A percentile compares a stretch with the other conserved stretches of the same genome.
Conservation (phyloP, 2,329 filamentous ascomycete genomes). For the Epicoccum sorghinum region DNA sequence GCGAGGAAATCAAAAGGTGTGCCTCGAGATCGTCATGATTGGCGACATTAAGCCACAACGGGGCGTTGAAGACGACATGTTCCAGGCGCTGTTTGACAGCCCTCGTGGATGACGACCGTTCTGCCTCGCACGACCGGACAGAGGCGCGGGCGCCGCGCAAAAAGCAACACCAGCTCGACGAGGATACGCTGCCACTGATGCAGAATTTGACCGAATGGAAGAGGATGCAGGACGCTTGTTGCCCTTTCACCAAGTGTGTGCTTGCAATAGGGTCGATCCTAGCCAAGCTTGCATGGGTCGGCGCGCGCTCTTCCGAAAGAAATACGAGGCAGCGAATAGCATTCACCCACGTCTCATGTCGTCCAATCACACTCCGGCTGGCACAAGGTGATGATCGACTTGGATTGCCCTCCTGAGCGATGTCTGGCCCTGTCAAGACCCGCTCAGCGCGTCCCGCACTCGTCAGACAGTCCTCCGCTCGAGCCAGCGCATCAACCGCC, state of each 20-base stretch:
- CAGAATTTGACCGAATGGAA: conserved; percentile 26
- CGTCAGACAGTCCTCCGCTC: conserved; percentile 36
- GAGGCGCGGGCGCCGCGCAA: conserved; percentile 24
- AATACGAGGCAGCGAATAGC: conserved; percentile 41
- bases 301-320: conserved; percentile 10
- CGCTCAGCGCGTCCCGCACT: conserved; percentile 30
- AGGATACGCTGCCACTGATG: conserved; percentile 29
- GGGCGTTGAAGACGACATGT: conserved; percentile 17
- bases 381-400: conserved; percentile 27
- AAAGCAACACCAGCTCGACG: conserved; percentile 22
- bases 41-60: background rate
- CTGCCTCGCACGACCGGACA: conserved; percentile 21
- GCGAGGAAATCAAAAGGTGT: background rate
- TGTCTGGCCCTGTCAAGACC: conserved; percentile 28
- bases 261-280: conserved; percentile 30
- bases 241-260: conserved; percentile 18
- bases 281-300: conserved; percentile 18
- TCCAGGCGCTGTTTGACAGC: conserved; percentile 13
- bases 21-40: conserved; percentile 6
- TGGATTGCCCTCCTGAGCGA: conserved; percentile 37
- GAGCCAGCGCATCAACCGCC: conserved; percentile 43
- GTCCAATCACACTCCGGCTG: conserved; percentile 29
- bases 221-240: conserved; percentile 29
- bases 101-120: conserved; percentile 25
- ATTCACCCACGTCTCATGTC: background rate